Evolutionary conservation across 345 rosid species (phyloP).

Genomic region (Gossypium australe): DNA sequence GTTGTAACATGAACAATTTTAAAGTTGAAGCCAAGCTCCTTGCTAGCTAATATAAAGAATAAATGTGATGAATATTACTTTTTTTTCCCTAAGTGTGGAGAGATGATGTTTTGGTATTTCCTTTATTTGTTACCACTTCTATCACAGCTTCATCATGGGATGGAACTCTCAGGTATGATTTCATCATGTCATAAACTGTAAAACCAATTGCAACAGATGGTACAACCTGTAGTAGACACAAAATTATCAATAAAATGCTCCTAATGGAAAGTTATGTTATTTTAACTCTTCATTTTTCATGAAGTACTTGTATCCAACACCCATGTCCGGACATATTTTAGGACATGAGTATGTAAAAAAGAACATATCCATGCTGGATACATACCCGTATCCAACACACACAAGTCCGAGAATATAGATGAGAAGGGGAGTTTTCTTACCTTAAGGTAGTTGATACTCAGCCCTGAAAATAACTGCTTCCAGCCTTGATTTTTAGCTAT

Average conservation of each 20-base stretch:
- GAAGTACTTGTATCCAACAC: neutral
- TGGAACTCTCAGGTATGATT: conserved; percentile 73
- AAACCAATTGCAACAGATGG: conserved; percentile 95
- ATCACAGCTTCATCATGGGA: conserved; percentile 59
- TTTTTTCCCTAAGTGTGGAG: conserved; percentile 32
- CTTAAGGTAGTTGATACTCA: conserved; percentile 92
- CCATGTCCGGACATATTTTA: neutral
- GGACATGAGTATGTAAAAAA: neutral
- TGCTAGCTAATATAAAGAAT: conserved; percentile 1
- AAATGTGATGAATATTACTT: neutral
- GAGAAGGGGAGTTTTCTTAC: conserved; percentile 23
- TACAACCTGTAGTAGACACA: conserved; percentile 49
- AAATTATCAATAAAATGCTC: neutral
- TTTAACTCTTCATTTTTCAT: neutral
- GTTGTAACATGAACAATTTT: conserved; percentile 17
- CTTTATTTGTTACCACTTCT: conserved; percentile 44
- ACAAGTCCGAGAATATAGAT: neutral
- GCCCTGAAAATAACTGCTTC: conserved; percentile 91
- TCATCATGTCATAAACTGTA: conserved; percentile 86
- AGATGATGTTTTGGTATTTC: conserved; percentile 44
- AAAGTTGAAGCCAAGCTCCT: neutral
- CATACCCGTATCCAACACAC: neutral
- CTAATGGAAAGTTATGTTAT: neutral
- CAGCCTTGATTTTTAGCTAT: conserved; percentile 74
- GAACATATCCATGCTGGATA: no score